A percentile compares a stretch with the other conserved stretches of the same genome.
These are phyloP conservation scores for Solanum virginianum DNA, from an alignment of 257 asterid species.

Conservation along the genomic window DNA sequence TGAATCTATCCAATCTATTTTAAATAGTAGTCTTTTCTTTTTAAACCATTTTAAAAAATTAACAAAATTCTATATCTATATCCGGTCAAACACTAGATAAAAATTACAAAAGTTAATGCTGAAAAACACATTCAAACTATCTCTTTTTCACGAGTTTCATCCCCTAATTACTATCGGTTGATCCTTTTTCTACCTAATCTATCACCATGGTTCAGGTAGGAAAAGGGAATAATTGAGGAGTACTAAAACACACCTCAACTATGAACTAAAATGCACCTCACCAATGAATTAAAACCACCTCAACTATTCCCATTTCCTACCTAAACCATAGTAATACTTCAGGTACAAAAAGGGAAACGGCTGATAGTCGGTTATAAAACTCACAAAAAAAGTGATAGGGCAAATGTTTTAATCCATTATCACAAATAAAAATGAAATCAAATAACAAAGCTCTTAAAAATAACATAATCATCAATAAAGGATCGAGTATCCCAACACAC, in stretches of 20 bases:
- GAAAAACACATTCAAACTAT: background rate
- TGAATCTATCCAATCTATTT: background rate
- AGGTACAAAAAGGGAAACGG: background rate
- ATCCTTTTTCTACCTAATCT: background rate
- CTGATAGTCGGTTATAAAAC: background rate
- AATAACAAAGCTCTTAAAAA: no score
- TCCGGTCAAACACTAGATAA: background rate
- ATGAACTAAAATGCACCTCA: background rate
- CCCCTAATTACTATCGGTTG: fast-evolving
- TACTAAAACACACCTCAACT: background rate
- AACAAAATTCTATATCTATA: background rate
- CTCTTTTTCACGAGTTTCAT: background rate
- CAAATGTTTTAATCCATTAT: no score
- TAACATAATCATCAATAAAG: no score
- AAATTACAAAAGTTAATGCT: background rate
- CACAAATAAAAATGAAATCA: no score
- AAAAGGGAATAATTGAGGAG: no score
- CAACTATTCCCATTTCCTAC: background rate
- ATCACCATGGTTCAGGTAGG: background rate
- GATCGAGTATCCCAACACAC: no score
- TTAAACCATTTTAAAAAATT: background rate
- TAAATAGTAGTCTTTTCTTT: background rate
- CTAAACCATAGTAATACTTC: background rate
- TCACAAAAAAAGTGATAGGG: background rate
- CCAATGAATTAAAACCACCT: background rate